Conservation (phyloP, 495 filamentous ascomycete species). For the Umbilicaria muhlenbergii region DNA sequence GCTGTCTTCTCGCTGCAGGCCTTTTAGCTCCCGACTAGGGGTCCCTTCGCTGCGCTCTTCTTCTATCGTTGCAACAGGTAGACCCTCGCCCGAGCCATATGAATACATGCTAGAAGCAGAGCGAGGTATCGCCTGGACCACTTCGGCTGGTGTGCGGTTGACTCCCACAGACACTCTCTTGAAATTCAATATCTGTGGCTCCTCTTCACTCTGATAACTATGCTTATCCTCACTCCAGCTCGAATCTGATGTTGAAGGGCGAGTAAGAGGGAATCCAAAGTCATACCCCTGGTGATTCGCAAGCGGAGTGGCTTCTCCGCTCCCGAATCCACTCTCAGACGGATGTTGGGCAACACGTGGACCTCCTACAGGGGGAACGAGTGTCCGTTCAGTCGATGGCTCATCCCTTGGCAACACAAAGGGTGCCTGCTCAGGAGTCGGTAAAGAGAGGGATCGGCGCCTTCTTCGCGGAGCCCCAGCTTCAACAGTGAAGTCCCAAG, state of each 20-base stretch:
- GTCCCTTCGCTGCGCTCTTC: too few relatives aligned
- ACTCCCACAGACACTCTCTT: background rate
- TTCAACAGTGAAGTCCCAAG: background rate
- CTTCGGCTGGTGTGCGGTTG: background rate
- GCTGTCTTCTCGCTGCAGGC: too few relatives aligned
- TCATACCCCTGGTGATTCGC: background rate
- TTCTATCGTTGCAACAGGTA: background rate
- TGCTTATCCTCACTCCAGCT: background rate
- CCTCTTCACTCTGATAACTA: background rate
- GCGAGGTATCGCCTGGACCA: background rate
- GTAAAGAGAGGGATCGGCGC: constrained; percentile 24
- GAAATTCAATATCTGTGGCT: constrained; percentile 2
- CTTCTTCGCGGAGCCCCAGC: constrained; percentile 15
- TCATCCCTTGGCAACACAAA: background rate
- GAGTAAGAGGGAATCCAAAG: background rate
- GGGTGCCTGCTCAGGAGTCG: constrained; percentile 13
- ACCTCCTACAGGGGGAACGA: background rate
- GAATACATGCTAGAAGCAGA: background rate
- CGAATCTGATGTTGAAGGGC: background rate
- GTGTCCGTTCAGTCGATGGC: background rate
- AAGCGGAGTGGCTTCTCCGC: background rate
- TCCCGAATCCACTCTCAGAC: background rate
- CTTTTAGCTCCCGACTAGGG: too few relatives aligned
- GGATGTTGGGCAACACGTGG: background rate
- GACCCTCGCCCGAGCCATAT: constrained; percentile 1